Evolutionary conservation across 1,139 yeast species (phyloP), one percentile per base, ranked within the genome.

Genomic region (Candida tetrigidarum): DNA sequence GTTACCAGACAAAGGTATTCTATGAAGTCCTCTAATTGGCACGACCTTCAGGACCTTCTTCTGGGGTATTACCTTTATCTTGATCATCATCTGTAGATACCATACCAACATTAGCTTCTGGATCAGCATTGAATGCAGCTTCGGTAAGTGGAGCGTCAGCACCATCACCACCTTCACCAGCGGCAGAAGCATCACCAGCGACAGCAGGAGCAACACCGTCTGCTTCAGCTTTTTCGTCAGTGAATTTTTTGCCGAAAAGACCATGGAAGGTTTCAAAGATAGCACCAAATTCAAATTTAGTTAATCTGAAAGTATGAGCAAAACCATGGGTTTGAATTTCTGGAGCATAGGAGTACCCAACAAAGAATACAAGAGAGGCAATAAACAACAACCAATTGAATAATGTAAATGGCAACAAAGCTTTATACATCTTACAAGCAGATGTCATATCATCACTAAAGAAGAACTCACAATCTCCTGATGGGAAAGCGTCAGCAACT

Each of bases 381-480:
- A 53, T 47, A 39, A 61, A 66, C 42, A 63, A 50, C 5, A 67
- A 22, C 67, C 69, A 69, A 28, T 55, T 52, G 39, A 69, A 46
- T 29, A 69, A 59, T 0, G 64, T 55, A 46, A 69, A 59, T 2
- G 70, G 67, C 46, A 66, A 57, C 12, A 59, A 44, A 1, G 70
- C 70, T 51, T 68, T 62, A 6, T 62, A 62, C 5, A 58, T 22
- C 30, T 47, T 46, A 51, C 74, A 69, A 39, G 55, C 44, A 20
- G 36, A 26, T 5, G 25, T 16, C 23, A 9, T 28, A 2, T 26
- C 11, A 19, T 12, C 39, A 18, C 29, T 28, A 23, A n/a, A 11
- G 19, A 15, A 28, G 10, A 5, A 12, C 27, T 22, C 23, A 51
- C 73, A 67, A 30, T 39, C 25, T 4, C 38, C 47, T 4, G 53